These are phyloP conservation scores for Beauveria sp. DNA, from an alignment of 2,329 filamentous ascomycete species.

Conservation along the genomic window DNA sequence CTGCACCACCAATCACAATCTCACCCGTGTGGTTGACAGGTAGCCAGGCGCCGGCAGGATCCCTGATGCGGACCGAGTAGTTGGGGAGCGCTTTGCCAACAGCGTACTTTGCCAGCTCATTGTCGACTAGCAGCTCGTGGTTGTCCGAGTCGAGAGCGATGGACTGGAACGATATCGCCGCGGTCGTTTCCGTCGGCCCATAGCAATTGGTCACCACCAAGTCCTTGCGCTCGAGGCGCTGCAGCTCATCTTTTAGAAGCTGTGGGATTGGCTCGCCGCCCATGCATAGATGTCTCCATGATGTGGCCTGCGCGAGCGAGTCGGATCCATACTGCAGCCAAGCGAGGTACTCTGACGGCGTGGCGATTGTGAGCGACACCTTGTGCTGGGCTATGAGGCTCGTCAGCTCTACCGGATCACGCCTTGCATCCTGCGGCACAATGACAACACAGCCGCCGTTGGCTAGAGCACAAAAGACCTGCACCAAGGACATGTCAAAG, in stretches of 20 bases:
- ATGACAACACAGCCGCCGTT: conserved; percentile 29
- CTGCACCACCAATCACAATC: conserved; percentile 23
- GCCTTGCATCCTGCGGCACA: conserved; percentile 20
- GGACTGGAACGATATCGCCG: neutral
- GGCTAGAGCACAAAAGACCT: conserved; percentile 25
- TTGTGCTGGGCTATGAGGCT: conserved; percentile 22
- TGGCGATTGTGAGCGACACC: conserved; percentile 26
- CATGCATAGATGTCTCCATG: conserved; percentile 6
- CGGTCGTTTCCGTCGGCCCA: conserved; percentile 23
- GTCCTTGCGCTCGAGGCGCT: neutral
- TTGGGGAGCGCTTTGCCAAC: conserved; percentile 14
- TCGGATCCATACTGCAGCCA: conserved; percentile 16
- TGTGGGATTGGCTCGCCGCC: conserved; percentile 16
- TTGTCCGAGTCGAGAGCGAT: neutral
- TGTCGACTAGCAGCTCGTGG: neutral
- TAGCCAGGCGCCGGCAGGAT: conserved; percentile 23
- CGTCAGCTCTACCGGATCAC: conserved; percentile 25
- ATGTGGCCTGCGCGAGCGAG: neutral
- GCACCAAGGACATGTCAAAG: conserved; percentile 31
- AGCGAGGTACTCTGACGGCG: conserved; percentile 29
- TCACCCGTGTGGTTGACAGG: conserved; percentile 29
- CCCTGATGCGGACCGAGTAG: conserved; percentile 30
- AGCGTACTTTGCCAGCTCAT: neutral
- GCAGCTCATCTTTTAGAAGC: conserved; percentile 11
- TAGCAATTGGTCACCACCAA: conserved; percentile 21